Conservation (phyloP, 2,329 filamentous ascomycete genomes). For the Orbilia ellipsospora region DNA sequence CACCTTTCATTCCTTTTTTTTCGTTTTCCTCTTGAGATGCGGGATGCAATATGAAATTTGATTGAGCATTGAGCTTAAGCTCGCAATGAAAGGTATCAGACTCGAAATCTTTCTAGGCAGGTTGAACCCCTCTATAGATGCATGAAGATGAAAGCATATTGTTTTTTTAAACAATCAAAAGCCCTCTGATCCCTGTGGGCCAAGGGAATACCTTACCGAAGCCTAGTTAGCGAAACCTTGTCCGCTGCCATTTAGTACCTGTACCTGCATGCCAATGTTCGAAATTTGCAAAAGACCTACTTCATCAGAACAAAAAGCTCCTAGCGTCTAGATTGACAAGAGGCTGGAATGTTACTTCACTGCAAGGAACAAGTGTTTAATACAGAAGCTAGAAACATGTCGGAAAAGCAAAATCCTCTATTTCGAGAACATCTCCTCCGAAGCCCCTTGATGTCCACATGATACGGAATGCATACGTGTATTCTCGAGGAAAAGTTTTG, state of each 20-base stretch:
- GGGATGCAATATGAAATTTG: too few species aligned
- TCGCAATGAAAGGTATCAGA: too few species aligned
- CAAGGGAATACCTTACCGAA: constrained; percentile 26
- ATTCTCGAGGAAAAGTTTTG: not conserved
- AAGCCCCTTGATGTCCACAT: not conserved
- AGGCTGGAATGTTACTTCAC: constrained; percentile 33
- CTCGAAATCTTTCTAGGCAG: too few species aligned
- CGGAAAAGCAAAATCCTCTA: constrained; percentile 5
- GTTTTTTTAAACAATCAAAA: constrained; percentile 20
- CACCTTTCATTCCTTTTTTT: not conserved
- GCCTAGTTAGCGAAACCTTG: constrained; percentile 21
- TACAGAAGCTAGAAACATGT: constrained; percentile 26
- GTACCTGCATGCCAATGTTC: constrained; percentile 35
- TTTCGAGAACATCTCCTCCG: not conserved
- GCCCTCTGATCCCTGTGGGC: constrained; percentile 18
- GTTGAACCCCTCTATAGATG: too few species aligned
- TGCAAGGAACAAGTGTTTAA: constrained; percentile 41
- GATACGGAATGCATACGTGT: not conserved
- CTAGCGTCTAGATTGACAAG: constrained; percentile 3
- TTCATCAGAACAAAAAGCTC: constrained; percentile 27
- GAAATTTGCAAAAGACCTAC: constrained; percentile 20
- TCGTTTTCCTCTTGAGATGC: too few species aligned
- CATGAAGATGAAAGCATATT: not conserved
- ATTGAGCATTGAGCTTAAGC: too few species aligned
- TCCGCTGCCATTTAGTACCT: constrained; percentile 29